A percentile compares a stretch with the other conserved stretches of the same genome.
These are phyloP conservation scores for Diaporthe sp. DNA, from an alignment of 2,329 filamentous ascomycete species.

Conservation along the genomic window DNA sequence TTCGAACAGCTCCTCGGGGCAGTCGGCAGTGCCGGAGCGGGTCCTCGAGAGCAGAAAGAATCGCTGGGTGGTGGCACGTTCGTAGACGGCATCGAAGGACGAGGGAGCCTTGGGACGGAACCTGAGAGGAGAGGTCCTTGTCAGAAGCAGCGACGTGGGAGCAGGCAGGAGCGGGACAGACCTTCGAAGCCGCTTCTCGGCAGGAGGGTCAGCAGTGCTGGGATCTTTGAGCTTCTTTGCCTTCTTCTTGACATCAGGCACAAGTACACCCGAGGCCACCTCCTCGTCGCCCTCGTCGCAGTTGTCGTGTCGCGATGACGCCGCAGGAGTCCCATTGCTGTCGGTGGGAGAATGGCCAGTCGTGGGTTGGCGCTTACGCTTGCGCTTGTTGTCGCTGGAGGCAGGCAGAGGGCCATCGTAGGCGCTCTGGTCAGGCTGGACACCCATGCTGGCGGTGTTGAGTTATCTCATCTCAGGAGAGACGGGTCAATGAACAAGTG, in stretches of 20 bases:
- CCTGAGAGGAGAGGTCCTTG: conserved; percentile 27
- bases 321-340: not conserved
- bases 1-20: conserved; percentile 66
- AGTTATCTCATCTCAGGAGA: not conserved
- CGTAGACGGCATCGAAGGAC: conserved; percentile 53
- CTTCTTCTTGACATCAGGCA: not conserved
- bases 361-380: not conserved
- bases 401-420: not conserved
- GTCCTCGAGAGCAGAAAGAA: conserved; percentile 62
- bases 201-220: not conserved
- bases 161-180: not conserved
- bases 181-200: conserved; percentile 39
- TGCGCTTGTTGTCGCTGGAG: conserved; percentile 14
- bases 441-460: conserved; percentile 13
- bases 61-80: conserved; percentile 56
- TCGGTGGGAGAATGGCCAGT: not conserved
- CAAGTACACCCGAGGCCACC: not conserved
- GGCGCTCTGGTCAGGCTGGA: conserved; percentile 29
- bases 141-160: not conserved
- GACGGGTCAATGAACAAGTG: not conserved
- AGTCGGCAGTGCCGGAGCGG: conserved; percentile 51
- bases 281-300: not conserved
- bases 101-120: conserved; percentile 52
- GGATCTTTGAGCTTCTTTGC: conserved; percentile 6
- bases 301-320: not conserved